Evolutionary conservation across 805 yeast genomes (phyloP).

Genomic region (Naumovozyma dairenensis): DNA sequence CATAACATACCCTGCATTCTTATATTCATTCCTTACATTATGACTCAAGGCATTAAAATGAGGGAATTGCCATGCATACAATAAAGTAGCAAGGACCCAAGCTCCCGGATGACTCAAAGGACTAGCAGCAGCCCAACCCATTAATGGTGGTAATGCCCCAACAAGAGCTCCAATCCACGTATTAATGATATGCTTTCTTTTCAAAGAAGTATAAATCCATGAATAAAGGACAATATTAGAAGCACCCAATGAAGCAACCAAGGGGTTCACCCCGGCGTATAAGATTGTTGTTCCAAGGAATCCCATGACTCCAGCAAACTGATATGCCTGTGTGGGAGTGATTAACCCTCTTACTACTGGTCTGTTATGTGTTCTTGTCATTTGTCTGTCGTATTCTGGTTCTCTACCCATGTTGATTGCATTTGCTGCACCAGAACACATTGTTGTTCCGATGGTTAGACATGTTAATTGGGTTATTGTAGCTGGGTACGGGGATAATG

Average conservation of each 20-base stretch:
- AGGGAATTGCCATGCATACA: slow-evolving; percentile 98
- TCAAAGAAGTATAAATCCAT: slow-evolving; percentile 85
- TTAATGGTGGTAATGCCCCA: slow-evolving; percentile 95
- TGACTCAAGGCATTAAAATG: slow-evolving; percentile 91
- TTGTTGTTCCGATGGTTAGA: slow-evolving; percentile 74
- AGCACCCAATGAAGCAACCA: slow-evolving; percentile 74
- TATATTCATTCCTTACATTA: slow-evolving; percentile 78
- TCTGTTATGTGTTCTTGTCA: slow-evolving; percentile 80
- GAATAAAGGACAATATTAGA: slow-evolving; percentile 74
- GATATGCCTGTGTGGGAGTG: slow-evolving; percentile 65
- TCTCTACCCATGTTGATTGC: slow-evolving; percentile 97
- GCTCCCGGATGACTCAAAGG: slow-evolving; percentile 80
- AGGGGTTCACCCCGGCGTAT: slow-evolving; percentile 73
- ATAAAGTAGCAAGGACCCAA: slow-evolving; percentile 82
- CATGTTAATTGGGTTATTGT: slow-evolving; percentile 60
- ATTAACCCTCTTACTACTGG: slow-evolving; percentile 84
- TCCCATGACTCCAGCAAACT: slow-evolving; percentile 72
- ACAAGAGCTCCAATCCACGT: slow-evolving; percentile 99
- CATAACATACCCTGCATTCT: slow-evolving; percentile 95
- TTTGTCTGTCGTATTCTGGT: slow-evolving; percentile 75
- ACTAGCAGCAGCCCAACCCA: slow-evolving; percentile 98
- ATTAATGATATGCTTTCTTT: slow-evolving; percentile 73
- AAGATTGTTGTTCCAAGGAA: slow-evolving; percentile 57
- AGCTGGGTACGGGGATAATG: slow-evolving; percentile 77
- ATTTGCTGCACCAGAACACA: slow-evolving; percentile 89